These are phyloP conservation scores for Gypsophila paniculata DNA, from an alignment of 179 eudicot species.

Conservation along the genomic window DNA sequence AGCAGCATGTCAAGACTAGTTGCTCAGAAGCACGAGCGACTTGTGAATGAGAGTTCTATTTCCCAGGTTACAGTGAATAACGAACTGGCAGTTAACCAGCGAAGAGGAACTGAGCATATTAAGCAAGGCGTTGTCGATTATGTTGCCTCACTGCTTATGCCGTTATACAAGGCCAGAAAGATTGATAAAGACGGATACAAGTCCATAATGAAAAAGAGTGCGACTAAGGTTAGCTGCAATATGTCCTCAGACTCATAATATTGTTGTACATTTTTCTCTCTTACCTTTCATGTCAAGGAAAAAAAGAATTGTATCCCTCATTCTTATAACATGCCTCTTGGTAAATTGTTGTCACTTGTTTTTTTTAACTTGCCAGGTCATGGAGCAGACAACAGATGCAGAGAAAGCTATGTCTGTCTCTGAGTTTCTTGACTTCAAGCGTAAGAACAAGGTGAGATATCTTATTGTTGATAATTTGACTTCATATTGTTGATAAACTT, in stretches of 20 bases:
- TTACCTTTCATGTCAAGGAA: not conserved
- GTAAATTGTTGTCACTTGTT: slow-evolving; percentile 8
- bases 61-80: slow-evolving; percentile 79
- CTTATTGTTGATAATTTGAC: not conserved
- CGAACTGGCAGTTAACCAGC: slow-evolving; percentile 55
- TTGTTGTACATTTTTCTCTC: not conserved
- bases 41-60: slow-evolving; percentile 62
- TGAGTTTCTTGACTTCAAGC: slow-evolving; percentile 94
- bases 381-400: slow-evolving; percentile 92
- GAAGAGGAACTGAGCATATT: slow-evolving; percentile 65
- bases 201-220: slow-evolving; percentile 95
- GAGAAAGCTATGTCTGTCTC: slow-evolving; percentile 82
- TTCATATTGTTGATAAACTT: too few species aligned
- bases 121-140: slow-evolving; percentile 90
- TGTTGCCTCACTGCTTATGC: slow-evolving; percentile 93
- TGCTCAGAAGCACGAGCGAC: slow-evolving; percentile 34
- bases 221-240: slow-evolving; percentile 63
- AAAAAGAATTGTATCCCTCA: not conserved
- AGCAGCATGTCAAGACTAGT: slow-evolving; percentile 49
- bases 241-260: not conserved
- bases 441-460: slow-evolving; percentile 73
- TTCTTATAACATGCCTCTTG: not conserved
- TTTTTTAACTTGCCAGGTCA: slow-evolving; percentile 52
- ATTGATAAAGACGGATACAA: slow-evolving; percentile 87
- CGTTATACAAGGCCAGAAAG: slow-evolving; percentile 88